A percentile compares a stretch with the other conserved stretches of the same genome.
These are phyloP conservation scores for Sicyos baderoa DNA, from an alignment of 306 rosid genomes.

Conservation along the genomic window DNA sequence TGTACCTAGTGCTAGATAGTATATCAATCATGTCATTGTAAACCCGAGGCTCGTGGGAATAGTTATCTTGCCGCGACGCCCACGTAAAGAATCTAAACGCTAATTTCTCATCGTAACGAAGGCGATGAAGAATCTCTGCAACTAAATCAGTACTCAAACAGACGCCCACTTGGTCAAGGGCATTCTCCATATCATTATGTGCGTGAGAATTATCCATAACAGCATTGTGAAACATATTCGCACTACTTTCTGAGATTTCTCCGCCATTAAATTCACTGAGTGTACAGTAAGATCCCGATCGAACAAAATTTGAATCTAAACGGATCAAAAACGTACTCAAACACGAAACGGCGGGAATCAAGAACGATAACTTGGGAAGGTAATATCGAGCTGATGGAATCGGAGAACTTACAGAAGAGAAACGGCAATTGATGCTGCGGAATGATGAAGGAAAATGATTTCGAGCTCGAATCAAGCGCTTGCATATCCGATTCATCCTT, in stretches of 20 bases:
- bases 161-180: constrained; percentile 42
- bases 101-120: constrained; percentile 70
- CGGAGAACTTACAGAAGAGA: constrained; percentile 16
- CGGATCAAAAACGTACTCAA: background rate
- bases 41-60: constrained; percentile 55
- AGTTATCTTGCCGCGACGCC: constrained; percentile 70
- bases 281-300: background rate
- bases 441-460: background rate
- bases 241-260: background rate
- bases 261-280: background rate
- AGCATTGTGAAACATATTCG: constrained; percentile 34
- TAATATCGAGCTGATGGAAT: background rate
- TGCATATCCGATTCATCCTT: constrained; percentile 12
- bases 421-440: background rate
- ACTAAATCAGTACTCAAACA: constrained; percentile 62
- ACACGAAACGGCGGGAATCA: constrained; percentile 5
- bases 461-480: background rate
- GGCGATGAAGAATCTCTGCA: constrained; percentile 44
- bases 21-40: constrained; percentile 81
- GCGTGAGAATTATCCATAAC: constrained; percentile 47
- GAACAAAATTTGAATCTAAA: constrained; percentile 5
- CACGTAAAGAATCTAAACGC: constrained; percentile 84
- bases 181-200: constrained; percentile 48
- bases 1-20: constrained; percentile 60
- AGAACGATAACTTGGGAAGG: constrained; percentile 3